Evolutionary conservation across 73 alveolate genomes (phyloP).

Genomic region (Tetrahymena elliotti): DNA sequence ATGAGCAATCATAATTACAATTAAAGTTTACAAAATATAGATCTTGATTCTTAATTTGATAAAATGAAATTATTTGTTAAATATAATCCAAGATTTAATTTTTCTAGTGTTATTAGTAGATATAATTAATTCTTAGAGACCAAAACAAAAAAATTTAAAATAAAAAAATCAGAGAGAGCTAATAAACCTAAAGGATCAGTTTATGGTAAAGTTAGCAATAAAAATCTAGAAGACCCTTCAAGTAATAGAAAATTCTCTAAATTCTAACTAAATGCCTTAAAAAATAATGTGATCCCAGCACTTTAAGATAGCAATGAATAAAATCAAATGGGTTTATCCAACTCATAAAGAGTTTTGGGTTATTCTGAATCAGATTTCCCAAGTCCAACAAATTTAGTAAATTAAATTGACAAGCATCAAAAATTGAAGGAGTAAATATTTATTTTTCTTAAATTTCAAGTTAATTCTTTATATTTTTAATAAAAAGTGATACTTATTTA

Average conservation of each 20-base stretch:
- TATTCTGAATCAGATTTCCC: background rate
- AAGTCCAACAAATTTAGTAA: background rate
- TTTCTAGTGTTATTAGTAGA: background rate
- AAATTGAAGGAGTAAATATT: background rate
- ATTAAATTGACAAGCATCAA: background rate
- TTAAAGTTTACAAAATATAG: background rate
- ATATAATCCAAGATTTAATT: background rate
- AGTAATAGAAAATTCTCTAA: background rate
- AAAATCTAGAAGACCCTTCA: background rate
- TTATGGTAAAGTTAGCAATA: background rate
- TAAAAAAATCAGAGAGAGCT: background rate
- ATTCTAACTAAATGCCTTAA: background rate
- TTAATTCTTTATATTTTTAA: too few relatives aligned
- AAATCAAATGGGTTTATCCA: background rate
- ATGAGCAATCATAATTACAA: background rate
- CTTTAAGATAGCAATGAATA: background rate
- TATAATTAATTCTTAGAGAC: background rate
- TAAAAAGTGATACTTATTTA: background rate
- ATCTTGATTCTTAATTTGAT: background rate
- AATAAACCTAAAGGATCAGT: background rate
- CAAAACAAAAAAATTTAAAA: background rate
- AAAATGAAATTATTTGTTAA: background rate
- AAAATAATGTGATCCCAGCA: background rate
- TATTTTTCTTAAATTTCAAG: too few relatives aligned
- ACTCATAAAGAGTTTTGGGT: background rate